Base-by-base conservation (phyloP, 2,329 filamentous ascomycete species). In the Paracorniculantispora psalliotae region DNA sequence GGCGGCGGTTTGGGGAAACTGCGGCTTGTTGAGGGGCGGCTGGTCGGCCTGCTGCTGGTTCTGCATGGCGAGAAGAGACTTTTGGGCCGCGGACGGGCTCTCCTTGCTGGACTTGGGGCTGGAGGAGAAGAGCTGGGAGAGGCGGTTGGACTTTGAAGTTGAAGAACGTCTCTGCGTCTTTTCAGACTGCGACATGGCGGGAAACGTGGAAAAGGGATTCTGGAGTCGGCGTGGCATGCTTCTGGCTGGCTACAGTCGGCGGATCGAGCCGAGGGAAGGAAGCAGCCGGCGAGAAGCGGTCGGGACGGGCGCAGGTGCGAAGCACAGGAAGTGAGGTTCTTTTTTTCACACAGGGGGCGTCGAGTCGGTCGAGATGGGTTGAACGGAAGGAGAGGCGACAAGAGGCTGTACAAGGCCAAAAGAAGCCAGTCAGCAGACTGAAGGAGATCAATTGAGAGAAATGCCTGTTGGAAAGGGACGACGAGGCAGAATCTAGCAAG, bases 121-220 rank as follows among this genome's bases (percentile, higher is more conserved):
- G 55, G 86, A 85, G 61, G 89, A 90, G 75, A 96, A 96, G 76
- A 96, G 85, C 70, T 92, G 88, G 65, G 86, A 85, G 67, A 96
- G 84, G 70, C 90, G 88, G 73, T 87, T 92, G 71, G 84, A 82
- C 75, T 90, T 91, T 67, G 83, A 84, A 64, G 80, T 79, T 46
- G 85, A 87, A 57, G 80, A 77, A 71, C 83, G 79, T 71, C 83
- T 79, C 72, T 84, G 80, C 66, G 73, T 68, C 73, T 77, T 81
- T 71, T 83, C 81, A 63, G 74, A 69, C 63, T 70, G 69, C 65
- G 74, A 67, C 73, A 77, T 77, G 67, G 69, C 80, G 71, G 72
- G 77, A 71, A 75, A 78, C 68, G 77, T 77, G 61, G 74, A 75
- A 69, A 85, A 85, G 61, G 80, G 81, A 66, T 84, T 84, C 63